Conservation (phyloP, 192 early-diverging fungal genomes). For the Jimgerdemannia flammicorona region DNA sequence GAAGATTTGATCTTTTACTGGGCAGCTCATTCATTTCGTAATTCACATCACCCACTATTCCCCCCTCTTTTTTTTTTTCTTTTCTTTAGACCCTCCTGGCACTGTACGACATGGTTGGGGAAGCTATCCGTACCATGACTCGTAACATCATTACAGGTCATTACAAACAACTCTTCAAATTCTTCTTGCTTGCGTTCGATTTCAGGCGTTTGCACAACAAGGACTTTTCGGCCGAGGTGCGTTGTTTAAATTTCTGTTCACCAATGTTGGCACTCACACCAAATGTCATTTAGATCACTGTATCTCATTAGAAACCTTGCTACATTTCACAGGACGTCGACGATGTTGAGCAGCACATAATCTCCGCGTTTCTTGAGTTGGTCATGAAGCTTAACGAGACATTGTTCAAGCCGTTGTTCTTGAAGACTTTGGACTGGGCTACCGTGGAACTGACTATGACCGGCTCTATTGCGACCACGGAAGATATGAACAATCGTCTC, state of each 20-base stretch:
- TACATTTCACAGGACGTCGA: conserved; percentile 24
- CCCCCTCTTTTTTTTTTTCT: not conserved
- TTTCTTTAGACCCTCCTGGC: conserved; percentile 40
- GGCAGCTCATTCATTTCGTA: too few species aligned
- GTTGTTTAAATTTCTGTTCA: too few species aligned
- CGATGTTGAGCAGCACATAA: conserved; percentile 62
- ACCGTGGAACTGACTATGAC: conserved; percentile 36
- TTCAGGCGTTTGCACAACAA: conserved; percentile 38
- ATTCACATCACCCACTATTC: not conserved
- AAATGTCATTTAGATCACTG: too few species aligned
- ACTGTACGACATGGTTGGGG: conserved; percentile 64
- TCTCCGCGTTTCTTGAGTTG: conserved; percentile 75
- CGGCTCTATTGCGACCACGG: conserved; percentile 14
- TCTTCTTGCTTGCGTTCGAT: conserved; percentile 73
- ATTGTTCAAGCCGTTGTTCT: conserved; percentile 90
- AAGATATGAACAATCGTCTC: conserved; percentile 25
- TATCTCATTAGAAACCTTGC: not conserved
- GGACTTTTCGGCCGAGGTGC: conserved; percentile 20
- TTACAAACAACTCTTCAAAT: conserved; percentile 77
- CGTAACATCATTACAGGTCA: conserved; percentile 61
- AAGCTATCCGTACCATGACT: conserved; percentile 60
- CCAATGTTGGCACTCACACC: too few species aligned
- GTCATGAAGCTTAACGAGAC: conserved; percentile 93
- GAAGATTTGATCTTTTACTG: too few species aligned
- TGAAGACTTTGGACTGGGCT: conserved; percentile 82